phyloP scores from a whole-genome alignment of 2,329 filamentous ascomycete genomes.

The Neurospora sp. region DNA sequence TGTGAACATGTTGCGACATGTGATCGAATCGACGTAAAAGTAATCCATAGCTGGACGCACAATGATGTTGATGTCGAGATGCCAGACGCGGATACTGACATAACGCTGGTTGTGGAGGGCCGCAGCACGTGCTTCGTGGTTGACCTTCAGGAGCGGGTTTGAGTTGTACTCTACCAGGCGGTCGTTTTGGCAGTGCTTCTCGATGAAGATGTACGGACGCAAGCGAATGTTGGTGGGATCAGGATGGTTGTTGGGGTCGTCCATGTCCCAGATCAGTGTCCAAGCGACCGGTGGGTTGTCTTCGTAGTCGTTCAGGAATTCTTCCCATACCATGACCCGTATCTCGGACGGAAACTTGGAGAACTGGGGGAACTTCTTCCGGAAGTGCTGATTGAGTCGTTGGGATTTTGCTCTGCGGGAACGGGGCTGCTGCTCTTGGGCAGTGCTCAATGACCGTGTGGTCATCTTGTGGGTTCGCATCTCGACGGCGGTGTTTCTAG shows the following conservation, averaged over 20 bases:
- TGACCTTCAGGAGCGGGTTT: background rate
- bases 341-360: constrained; percentile 4
- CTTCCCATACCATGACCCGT: background rate
- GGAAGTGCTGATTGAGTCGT: constrained; percentile 7
- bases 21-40: background rate
- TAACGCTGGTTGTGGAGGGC: background rate
- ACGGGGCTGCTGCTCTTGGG: background rate
- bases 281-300: background rate
- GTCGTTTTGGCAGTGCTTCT: background rate
- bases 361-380: constrained; percentile 10
- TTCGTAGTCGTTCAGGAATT: background rate
- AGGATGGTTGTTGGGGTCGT: background rate
- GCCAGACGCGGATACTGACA: background rate
- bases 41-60: background rate
- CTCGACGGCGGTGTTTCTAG: background rate
- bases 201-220: background rate
- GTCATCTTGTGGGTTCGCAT: background rate
- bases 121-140: background rate
- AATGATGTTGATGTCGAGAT: background rate
- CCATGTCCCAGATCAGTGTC: background rate
- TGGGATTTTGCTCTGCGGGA: background rate
- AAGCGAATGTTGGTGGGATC: background rate
- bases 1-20: background rate
- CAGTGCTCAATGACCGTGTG: background rate
- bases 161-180: background rate